Conservation (phyloP, 805 yeast species). For the Clavispora fructus region DNA sequence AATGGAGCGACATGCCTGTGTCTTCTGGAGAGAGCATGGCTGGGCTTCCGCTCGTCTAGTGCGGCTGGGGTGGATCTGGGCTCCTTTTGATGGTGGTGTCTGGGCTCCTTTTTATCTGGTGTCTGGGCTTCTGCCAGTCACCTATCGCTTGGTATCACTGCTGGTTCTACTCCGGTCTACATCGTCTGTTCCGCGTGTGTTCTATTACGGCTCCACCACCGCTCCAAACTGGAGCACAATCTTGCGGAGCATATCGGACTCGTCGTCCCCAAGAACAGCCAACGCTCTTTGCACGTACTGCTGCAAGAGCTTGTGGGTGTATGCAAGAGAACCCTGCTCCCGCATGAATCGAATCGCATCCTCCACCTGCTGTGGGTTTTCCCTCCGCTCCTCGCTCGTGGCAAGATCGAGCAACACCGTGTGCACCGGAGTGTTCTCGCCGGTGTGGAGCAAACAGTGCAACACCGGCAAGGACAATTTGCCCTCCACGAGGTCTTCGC, state of each 20-base stretch:
- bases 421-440: conserved; percentile 17
- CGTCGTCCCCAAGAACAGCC: not conserved
- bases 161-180: too few relatives aligned
- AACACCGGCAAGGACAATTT: conserved; percentile 83
- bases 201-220: not conserved
- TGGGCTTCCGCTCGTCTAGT: not conserved
- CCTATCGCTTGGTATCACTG: too few relatives aligned
- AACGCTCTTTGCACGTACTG: conserved; percentile 17
- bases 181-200: not conserved
- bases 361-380: conserved; percentile 10
- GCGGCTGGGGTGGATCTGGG: not conserved
- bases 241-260: not conserved
- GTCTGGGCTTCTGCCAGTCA: too few relatives aligned
- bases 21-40: not conserved
- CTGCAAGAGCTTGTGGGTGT: conserved; percentile 18
- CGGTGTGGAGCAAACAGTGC: conserved; percentile 32
- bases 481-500: conserved; percentile 85
- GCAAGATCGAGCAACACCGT: conserved; percentile 15
- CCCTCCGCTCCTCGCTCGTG: conserved; percentile 14
- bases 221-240: not conserved
- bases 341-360: conserved; percentile 20
- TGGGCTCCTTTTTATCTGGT: too few relatives aligned
- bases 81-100: too few relatives aligned
- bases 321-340: conserved; percentile 21
- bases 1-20: conserved; percentile 5